These are phyloP conservation scores for Ogataea trehaloabstinens DNA, from an alignment of 805 yeast genomes.

Conservation along the genomic window DNA sequence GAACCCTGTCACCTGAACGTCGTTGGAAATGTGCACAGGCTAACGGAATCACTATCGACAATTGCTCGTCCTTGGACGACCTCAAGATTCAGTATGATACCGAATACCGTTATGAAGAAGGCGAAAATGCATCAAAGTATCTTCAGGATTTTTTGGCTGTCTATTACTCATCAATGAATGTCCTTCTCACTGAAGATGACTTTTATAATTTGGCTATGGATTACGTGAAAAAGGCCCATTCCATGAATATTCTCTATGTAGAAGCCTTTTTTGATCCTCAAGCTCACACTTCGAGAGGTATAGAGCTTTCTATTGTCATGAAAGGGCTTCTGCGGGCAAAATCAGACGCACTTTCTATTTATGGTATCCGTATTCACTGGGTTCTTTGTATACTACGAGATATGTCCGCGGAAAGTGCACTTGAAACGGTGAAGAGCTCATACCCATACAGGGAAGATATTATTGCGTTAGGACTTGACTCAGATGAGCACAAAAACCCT, in stretches of 20 bases:
- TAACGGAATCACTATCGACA: conserved; percentile 25
- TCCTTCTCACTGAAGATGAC: conserved; percentile 39
- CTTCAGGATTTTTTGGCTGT: conserved; percentile 46
- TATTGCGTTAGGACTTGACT: conserved; percentile 46
- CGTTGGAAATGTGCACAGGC: conserved; percentile 37
- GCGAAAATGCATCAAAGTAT: conserved; percentile 39
- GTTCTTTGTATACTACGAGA: conserved; percentile 47
- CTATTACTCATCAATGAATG: conserved; percentile 47
- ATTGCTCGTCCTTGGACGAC: conserved; percentile 32
- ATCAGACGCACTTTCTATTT: conserved; percentile 33
- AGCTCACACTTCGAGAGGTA: conserved; percentile 44
- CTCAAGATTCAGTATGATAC: conserved; percentile 35
- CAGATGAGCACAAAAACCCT: conserved; percentile 43
- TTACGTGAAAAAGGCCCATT: conserved; percentile 38
- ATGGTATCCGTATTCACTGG: conserved; percentile 40
- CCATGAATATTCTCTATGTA: conserved; percentile 41
- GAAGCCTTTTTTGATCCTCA: conserved; percentile 50
- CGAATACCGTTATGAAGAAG: conserved; percentile 26
- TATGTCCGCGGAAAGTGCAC: conserved; percentile 39
- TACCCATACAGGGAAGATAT: conserved; percentile 34
- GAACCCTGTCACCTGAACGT: conserved; percentile 75
- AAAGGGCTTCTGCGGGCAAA: conserved; percentile 41
- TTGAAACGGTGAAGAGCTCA: conserved; percentile 34
- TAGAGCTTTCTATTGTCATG: conserved; percentile 37
- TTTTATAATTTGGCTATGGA: conserved; percentile 45